Conservation (phyloP, 2,329 filamentous ascomycete genomes). For the Colletotrichum paranaense region DNA sequence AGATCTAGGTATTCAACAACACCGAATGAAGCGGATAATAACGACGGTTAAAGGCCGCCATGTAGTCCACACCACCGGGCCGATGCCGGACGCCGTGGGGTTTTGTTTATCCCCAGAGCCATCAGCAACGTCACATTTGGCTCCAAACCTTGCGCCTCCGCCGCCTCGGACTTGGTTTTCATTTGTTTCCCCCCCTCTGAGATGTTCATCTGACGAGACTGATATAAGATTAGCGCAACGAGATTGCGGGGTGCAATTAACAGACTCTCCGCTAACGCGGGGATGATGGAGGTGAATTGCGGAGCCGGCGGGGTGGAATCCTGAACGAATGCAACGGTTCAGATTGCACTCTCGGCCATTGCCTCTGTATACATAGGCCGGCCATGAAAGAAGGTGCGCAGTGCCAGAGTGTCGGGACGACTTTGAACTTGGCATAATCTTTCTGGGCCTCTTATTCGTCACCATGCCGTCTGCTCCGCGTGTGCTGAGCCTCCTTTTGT, state of each 20-base stretch:
- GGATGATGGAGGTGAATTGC: not conserved
- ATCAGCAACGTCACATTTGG: not conserved
- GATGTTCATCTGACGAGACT: slow-evolving; percentile 19
- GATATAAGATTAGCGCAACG: slow-evolving; percentile 3
- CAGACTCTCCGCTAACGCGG: not conserved
- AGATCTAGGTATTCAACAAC: not conserved
- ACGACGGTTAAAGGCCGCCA: not conserved
- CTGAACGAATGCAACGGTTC: not conserved
- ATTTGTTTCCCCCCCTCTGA: not conserved
- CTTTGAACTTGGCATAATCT: not conserved
- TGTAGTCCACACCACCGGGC: too few species aligned
- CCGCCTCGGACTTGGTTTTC: not conserved
- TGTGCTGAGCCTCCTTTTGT: not conserved
- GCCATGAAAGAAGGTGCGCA: not conserved
- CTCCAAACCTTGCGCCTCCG: not conserved
- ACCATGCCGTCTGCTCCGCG: slow-evolving; percentile 8
- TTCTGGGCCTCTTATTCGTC: not conserved
- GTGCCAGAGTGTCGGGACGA: not conserved
- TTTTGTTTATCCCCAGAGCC: not conserved
- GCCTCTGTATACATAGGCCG: not conserved
- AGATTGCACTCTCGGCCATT: not conserved
- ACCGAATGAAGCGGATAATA: not conserved
- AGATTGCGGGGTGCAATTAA: slow-evolving; percentile 1
- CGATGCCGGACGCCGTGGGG: not conserved
- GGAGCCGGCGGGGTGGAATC: not conserved